Conservation (phyloP, 2,329 filamentous ascomycete species). For the Xylariaceae sp. region DNA sequence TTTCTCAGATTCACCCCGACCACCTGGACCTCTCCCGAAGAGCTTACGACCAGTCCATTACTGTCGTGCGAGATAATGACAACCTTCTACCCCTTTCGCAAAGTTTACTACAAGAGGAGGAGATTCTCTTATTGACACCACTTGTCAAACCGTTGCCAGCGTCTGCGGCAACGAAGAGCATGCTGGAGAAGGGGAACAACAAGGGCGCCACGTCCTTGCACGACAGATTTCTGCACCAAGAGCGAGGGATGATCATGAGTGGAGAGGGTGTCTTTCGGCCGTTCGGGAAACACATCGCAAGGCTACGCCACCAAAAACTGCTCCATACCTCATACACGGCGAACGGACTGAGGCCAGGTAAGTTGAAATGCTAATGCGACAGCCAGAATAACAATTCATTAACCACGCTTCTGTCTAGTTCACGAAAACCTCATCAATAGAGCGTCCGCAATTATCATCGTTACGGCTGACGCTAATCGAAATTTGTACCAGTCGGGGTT, state of each 20-base stretch:
- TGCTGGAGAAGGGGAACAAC: constrained; percentile 51
- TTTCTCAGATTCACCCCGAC: constrained; percentile 76
- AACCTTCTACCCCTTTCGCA: constrained; percentile 77
- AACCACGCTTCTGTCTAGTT: constrained; percentile 38
- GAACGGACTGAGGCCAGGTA: constrained; percentile 77
- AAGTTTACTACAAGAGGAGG: constrained; percentile 78
- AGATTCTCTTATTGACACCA: constrained; percentile 83
- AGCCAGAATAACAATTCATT: constrained; percentile 13
- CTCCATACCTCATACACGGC: constrained; percentile 94
- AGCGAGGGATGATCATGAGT: constrained; percentile 70
- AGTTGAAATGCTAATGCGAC: constrained; percentile 10
- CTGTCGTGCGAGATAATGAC: constrained; percentile 85
- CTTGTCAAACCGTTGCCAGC: constrained; percentile 89
- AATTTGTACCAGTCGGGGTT: constrained; percentile 94
- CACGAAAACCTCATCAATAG: constrained; percentile 90
- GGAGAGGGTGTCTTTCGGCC: constrained; percentile 91
- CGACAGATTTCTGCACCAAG: constrained; percentile 54
- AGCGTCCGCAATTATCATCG: constrained; percentile 81
- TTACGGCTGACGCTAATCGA: constrained; percentile 90
- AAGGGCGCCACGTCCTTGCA: constrained; percentile 36
- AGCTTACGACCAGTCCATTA: constrained; percentile 90
- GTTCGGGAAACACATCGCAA: constrained; percentile 79
- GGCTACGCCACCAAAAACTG: constrained; percentile 79
- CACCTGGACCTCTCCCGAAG: constrained; percentile 77
- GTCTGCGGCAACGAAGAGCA: constrained; percentile 72